Base-by-base conservation (phyloP, 208 protist species). In the Trypanosoma congolense region DNA sequence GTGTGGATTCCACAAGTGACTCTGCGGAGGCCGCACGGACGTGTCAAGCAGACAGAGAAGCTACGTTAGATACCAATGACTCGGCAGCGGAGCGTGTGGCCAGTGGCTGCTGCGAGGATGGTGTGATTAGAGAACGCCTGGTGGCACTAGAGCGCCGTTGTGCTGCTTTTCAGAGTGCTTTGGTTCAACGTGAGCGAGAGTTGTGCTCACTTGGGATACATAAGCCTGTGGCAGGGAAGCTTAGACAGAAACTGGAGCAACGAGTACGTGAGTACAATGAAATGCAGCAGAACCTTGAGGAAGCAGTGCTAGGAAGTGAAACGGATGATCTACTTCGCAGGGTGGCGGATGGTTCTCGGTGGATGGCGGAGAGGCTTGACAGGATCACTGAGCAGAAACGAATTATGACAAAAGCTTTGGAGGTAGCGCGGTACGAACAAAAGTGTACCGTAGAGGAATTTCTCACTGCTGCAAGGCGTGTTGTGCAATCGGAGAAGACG, bases 271-370 rank as follows among this genome's bases (percentile, higher is more conserved):
- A 54, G 33, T 4, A 26, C 5, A 53, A 63, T 3, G 53, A 61
- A 28, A 56, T 57, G n/a, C 53, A 56, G 26, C 40, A 36, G 4
- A 31, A 40, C 5, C 58, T 66, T 52, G 60, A 61, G 29, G 64
- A 70, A 31, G 43, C 18, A 8, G 35, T 47, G 6, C 47, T 38
- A 18, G 29, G 57, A 25, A 25, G 58, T n/a, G 64, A 18, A 25
- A 61, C 61, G 8, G 55, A 48, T 29, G 64, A 70, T 3, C 3
- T 58, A 25, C 56, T 59, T 18, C 51, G 51, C n/a, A 49, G 46
- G 18, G 21, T 75, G 19, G 35, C 50, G 9, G 63, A 66, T 29
- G 46, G 49, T 10, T 70, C 70, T 47, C 18, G 69, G 2, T 75
- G 50, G 51, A 43, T 57, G 19, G 43, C 70, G 30, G 56, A 65